phyloP scores from a whole-genome alignment of 139 green algal species.

The Axilococcus clingmanii region DNA sequence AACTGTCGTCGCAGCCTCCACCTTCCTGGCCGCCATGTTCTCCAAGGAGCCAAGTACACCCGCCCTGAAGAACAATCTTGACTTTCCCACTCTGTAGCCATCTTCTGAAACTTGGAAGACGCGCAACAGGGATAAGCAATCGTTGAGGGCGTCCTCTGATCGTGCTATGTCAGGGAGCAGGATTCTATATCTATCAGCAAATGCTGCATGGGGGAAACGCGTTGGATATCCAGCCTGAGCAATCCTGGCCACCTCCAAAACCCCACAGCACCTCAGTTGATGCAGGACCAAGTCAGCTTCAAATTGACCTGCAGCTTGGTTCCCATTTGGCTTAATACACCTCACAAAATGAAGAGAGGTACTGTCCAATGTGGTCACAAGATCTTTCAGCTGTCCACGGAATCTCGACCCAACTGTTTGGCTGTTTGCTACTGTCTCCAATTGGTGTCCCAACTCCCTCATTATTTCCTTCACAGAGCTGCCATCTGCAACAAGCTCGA shows the following conservation, averaged over 20 bases:
- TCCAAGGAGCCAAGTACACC: constrained; percentile 68
- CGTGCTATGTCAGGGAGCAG: constrained; percentile 35
- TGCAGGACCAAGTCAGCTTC: constrained; percentile 68
- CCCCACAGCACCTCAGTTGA: constrained; percentile 92
- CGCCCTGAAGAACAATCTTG: constrained; percentile 77
- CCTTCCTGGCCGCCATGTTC: constrained; percentile 15
- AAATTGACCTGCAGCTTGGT: constrained; percentile 51
- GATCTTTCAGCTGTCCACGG: constrained; percentile 59
- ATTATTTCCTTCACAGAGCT: constrained; percentile 42
- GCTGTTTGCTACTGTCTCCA: constrained; percentile 9
- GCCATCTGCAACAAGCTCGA: constrained; percentile 54
- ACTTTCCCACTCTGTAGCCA: constrained; percentile 59
- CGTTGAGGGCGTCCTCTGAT: constrained; percentile 14
- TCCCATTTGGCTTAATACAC: constrained; percentile 93
- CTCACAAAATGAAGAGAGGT: constrained; percentile 77
- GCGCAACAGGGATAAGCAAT: constrained; percentile 45
- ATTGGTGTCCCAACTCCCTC: constrained; percentile 19
- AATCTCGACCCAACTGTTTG: constrained; percentile 58
- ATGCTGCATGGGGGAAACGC: constrained; percentile 65
- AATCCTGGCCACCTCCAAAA: constrained; percentile 90
- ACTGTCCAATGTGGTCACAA: constrained; percentile 58
- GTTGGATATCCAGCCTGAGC: constrained; percentile 84
- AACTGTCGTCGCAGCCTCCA: constrained; percentile 39
- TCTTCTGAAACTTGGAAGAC: constrained; percentile 43
- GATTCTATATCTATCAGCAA: constrained; percentile 72